Evolutionary conservation across 1,284 basidiomycete genomes (phyloP), one percentile per base, ranked within the genome.

Genomic region (Ceratobasidium papillatum): DNA sequence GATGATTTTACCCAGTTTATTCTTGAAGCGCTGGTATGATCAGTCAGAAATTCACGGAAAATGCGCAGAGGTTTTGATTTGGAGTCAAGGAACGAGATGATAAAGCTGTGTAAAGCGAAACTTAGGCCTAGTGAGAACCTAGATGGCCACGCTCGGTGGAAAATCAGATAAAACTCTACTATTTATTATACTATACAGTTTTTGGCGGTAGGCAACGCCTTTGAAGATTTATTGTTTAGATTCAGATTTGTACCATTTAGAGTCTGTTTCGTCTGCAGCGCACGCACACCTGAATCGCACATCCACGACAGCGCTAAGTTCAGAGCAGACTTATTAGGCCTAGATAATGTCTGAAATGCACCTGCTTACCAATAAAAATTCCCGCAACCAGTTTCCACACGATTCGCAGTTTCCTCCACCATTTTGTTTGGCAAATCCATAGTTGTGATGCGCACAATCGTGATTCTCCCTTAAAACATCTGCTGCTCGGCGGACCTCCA

Each of bases 361-460:
- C 7, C 32, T 2, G 38, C 83, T 80, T 63, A 85, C 84, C 43
- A 82, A 80, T 38, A 83, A 80, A 77, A 82, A 85, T 2, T 75
- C 2, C 0, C 78, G 79, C 8, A 84, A 64, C 49, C 77, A 27
- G 22, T 79, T 59, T 14, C 78, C 76, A 71, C 87, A 89, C 68
- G 84, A 81, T 62, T 87, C 84, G 74, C 87, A 88, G 5, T 74
- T 76, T 1, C 83, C 84, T 0, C 80, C 81, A 0, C 84, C 85
- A 49, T 80, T 47, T 0, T 82, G 78, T 19, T 54, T 49, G 17
- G 56, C n/a, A 51, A 82, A 82, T 38, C 78, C 78, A 84, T 85
- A 87, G 1, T 27, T 63, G 71, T 84, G 84, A 7, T 80, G 79
- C 19, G 72, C 76, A 76, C 87, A 88, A 49, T 86, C 81, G 77